Evolutionary conservation across 2,329 filamentous ascomycete genomes (phyloP).

Genomic region (Biscogniauxia marginata): DNA sequence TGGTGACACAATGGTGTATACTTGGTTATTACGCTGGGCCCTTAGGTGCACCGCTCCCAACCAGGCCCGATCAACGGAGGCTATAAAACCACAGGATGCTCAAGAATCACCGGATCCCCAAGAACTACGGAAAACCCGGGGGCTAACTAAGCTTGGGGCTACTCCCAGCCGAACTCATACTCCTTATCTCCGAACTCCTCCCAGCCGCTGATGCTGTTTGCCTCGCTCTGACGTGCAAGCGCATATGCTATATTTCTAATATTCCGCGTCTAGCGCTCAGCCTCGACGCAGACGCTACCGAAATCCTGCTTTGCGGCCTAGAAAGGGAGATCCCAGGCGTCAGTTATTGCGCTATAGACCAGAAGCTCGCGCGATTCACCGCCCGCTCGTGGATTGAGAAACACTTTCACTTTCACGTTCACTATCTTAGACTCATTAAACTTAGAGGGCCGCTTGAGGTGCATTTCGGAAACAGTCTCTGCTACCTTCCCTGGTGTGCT

Average conservation of each 20-base stretch:
- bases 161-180: constrained; percentile 6
- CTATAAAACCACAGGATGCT: no score
- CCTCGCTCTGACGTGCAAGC: constrained; percentile 13
- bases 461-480: constrained; percentile 3
- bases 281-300: constrained; percentile 8
- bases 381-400: no score
- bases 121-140: no score
- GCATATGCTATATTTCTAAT: constrained; percentile 4
- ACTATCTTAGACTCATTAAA: no score
- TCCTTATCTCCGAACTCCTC: constrained; percentile 11
- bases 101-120: no score
- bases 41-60: no score
- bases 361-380: constrained; percentile 5
- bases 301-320: constrained; percentile 11
- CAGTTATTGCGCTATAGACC: constrained; percentile 5
- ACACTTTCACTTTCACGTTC: no score
- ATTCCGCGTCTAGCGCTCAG: constrained; percentile 5
- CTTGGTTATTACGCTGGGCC: no score
- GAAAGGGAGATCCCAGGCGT: constrained; percentile 10
- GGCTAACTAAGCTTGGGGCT: neutral
- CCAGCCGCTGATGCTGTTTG: constrained; percentile 8
- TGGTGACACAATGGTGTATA: no score
- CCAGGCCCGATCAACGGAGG: no score
- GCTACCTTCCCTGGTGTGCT: constrained; percentile 6
- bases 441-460: neutral